A percentile compares a stretch with the other conserved stretches of the same genome.
These are phyloP conservation scores for Penicillium sp. DNA, from an alignment of 2,329 filamentous ascomycete genomes.

Conservation along the genomic window DNA sequence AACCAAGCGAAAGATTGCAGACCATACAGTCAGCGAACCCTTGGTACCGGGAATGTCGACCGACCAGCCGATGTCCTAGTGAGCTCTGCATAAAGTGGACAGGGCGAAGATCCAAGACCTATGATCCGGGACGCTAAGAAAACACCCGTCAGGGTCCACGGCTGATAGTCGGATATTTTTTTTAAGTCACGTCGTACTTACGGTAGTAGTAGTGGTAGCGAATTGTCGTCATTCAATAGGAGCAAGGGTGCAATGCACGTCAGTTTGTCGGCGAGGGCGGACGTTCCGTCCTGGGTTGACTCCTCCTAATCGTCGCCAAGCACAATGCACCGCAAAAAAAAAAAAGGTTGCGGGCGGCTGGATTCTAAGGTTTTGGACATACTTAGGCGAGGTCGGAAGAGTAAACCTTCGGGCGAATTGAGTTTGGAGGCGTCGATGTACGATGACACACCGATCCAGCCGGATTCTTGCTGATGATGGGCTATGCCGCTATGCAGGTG, in stretches of 20 bases:
- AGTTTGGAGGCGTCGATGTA: conserved; percentile 7
- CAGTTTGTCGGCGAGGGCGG: conserved; percentile 11
- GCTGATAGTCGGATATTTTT: conserved; percentile 19
- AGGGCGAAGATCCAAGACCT: conserved; percentile 20
- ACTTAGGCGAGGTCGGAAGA: conserved; percentile 9
- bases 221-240: background rate
- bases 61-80: conserved; percentile 8
- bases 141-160: conserved; percentile 24
- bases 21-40: conserved; percentile 7
- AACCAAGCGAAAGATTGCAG: background rate
- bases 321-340: background rate
- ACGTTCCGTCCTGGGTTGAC: conserved; percentile 8
- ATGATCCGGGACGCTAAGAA: conserved; percentile 20
- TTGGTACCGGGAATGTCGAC: conserved; percentile 11
- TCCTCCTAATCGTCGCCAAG: background rate
- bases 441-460: conserved; percentile 7
- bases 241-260: conserved; percentile 21
- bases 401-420: conserved; percentile 8
- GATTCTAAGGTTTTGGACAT: conserved; percentile 2
- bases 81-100: conserved; percentile 5
- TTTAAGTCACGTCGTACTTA: background rate
- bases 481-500: background rate
- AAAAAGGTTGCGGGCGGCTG: conserved; percentile 5
- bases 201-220: background rate
- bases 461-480: background rate